These are phyloP conservation scores for Stenogyne calaminthoides DNA, from an alignment of 305 asterid genomes.

Conservation along the genomic window DNA sequence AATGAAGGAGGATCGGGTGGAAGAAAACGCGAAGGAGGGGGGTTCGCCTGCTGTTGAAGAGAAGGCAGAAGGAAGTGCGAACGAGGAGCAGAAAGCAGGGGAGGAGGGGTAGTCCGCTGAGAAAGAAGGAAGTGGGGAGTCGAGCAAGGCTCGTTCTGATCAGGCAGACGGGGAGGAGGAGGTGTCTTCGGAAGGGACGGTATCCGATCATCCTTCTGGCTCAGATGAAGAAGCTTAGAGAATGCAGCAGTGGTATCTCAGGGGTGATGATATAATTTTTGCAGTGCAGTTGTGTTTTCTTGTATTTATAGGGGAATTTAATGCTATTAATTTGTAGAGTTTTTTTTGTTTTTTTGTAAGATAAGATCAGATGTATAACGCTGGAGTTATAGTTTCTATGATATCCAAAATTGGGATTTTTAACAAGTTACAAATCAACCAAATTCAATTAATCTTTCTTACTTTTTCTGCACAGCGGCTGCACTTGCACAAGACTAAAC, in stretches of 20 bases:
- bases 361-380: conserved; percentile 25
- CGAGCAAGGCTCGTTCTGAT: conserved; percentile 50
- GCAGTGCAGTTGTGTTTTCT: conserved; percentile 32
- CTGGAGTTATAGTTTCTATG: conserved; percentile 11
- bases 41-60: background rate
- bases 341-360: conserved; percentile 22
- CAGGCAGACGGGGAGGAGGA: conserved; percentile 34
- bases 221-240: conserved; percentile 45
- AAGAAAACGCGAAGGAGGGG: background rate
- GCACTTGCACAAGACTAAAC: background rate
- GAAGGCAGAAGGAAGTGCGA: background rate
- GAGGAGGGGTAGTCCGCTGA: conserved; percentile 31
- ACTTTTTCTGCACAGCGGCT: background rate
- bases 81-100: conserved; percentile 24
- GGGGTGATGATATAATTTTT: conserved; percentile 29
- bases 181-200: conserved; percentile 62
- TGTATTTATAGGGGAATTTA: conserved; percentile 32
- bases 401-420: background rate
- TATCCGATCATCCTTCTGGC: conserved; percentile 44
- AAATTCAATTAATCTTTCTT: background rate
- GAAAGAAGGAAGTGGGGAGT: conserved; percentile 45
- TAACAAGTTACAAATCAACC: background rate
- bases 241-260: background rate
- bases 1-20: conserved; percentile 33
- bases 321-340: conserved; percentile 33